Evolutionary conservation across 108 stramenopile genomes (phyloP).

Genomic region (Skeletonema grethae): DNA sequence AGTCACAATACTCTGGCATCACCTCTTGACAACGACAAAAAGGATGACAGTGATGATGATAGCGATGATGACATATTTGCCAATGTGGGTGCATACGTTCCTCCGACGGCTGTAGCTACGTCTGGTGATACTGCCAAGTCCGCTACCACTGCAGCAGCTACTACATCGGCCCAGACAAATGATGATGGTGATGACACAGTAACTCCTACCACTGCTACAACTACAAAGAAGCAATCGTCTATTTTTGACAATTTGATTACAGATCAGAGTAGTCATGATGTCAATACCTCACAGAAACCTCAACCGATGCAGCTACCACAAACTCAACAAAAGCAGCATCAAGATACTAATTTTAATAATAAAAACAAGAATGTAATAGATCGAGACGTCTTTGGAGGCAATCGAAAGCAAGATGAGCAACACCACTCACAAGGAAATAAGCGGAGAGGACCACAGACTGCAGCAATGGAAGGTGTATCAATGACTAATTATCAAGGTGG

Average conservation of each 20-base stretch:
- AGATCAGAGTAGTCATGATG: not conserved
- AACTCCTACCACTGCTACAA: not conserved
- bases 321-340: slow-evolving; percentile 4
- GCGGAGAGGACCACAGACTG: slow-evolving; percentile 31
- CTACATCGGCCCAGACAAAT: not conserved
- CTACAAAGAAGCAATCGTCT: slow-evolving; percentile 24
- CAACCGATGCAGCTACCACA: not conserved
- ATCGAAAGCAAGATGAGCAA: not conserved
- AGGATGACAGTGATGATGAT: slow-evolving; percentile 16
- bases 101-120: slow-evolving; percentile 20
- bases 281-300: not conserved
- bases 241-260: slow-evolving; percentile 45
- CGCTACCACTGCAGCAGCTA: not conserved
- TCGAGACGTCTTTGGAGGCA: slow-evolving; percentile 48
- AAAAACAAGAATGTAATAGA: slow-evolving; percentile 39
- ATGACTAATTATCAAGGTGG: slow-evolving; percentile 47
- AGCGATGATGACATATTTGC: slow-evolving; percentile 84
- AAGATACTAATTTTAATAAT: not conserved
- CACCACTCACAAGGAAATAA: not conserved
- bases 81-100: slow-evolving; percentile 60
- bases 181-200: slow-evolving; percentile 6
- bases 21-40: not conserved
- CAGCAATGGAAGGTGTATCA: slow-evolving; percentile 43
- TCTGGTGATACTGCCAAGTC: not conserved
- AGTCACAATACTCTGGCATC: not conserved